phyloP scores from a whole-genome alignment of 345 rosid species.

The Physaria fendleri region DNA sequence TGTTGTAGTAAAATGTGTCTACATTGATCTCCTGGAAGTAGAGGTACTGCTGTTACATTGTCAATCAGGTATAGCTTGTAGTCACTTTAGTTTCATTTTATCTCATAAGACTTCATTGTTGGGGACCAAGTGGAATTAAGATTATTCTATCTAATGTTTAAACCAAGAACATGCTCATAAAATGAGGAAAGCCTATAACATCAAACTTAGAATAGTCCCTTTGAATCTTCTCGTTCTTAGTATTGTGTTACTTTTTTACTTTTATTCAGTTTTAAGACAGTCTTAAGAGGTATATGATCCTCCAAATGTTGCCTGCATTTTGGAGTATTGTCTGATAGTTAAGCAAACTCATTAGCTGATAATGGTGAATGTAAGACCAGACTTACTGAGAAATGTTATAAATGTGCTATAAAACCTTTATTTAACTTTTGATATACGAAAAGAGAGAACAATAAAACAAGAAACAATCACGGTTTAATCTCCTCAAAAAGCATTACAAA shows the following conservation, averaged over 20 bases:
- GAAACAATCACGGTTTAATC: too few species aligned
- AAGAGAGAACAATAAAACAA: too few species aligned
- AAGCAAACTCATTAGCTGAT: too few species aligned
- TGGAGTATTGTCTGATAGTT: too few species aligned
- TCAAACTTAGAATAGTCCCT: not conserved
- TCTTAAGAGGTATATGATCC: too few species aligned
- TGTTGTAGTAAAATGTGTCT: constrained; percentile 15
- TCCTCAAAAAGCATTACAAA: too few species aligned
- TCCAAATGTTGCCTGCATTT: too few species aligned
- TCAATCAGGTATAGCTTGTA: constrained; percentile 37
- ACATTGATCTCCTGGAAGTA: constrained; percentile 18
- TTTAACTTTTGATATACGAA: too few species aligned
- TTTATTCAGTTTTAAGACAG: constrained; percentile 2
- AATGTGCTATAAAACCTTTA: too few species aligned
- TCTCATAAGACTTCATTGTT: constrained; percentile 14
- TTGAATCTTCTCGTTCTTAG: constrained; percentile 5
- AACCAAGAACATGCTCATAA: constrained; percentile 7
- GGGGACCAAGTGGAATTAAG: constrained; percentile 12
- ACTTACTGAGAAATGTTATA: too few species aligned
- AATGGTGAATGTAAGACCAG: too few species aligned
- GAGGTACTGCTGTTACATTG: constrained; percentile 28
- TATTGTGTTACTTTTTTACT: constrained; percentile 7
- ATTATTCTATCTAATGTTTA: constrained; percentile 15
- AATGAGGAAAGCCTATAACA: not conserved
- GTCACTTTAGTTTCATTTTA: constrained; percentile 22